These are phyloP conservation scores for Globisporangium echinulatum DNA, from an alignment of 352 stramenopile genomes.

Conservation along the genomic window DNA sequence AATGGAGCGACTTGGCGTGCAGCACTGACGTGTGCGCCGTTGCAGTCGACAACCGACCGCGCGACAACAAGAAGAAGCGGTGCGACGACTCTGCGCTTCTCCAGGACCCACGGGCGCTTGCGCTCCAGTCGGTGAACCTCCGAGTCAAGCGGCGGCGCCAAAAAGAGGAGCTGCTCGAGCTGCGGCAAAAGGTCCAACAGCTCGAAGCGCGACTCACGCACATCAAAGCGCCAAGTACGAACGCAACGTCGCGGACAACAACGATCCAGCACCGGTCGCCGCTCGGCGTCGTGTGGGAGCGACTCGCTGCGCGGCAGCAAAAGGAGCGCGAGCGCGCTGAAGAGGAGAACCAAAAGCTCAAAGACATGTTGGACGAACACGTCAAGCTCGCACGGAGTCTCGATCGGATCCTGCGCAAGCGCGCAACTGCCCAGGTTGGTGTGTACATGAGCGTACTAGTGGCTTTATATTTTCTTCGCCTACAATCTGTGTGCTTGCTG, in stretches of 20 bases:
- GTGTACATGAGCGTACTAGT: too few relatives aligned
- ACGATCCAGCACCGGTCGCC: slow-evolving; percentile 10
- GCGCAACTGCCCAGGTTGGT: slow-evolving; percentile 4
- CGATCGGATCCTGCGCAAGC: slow-evolving; percentile 12
- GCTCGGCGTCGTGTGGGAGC: slow-evolving; percentile 10
- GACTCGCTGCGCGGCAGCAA: slow-evolving; percentile 8
- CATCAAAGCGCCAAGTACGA: slow-evolving; percentile 2
- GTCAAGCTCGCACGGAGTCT: slow-evolving; percentile 14
- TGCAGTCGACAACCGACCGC: slow-evolving; percentile 4
- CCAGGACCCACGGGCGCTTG: slow-evolving; percentile 6
- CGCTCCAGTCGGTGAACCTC: slow-evolving; percentile 8
- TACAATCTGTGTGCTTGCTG: neutral
- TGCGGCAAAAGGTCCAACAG: slow-evolving; percentile 13
- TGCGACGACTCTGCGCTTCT: neutral
- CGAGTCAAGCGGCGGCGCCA: slow-evolving; percentile 10
- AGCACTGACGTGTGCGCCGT: neutral
- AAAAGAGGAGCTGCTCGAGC: slow-evolving; percentile 11
- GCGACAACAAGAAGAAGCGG: slow-evolving; percentile 8
- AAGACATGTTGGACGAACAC: slow-evolving; percentile 14
- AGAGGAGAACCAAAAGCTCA: slow-evolving; percentile 12
- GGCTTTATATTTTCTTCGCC: too few relatives aligned
- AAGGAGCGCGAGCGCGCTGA: slow-evolving; percentile 11
- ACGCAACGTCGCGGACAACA: neutral
- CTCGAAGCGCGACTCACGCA: slow-evolving; percentile 8
- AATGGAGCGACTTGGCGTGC: too few relatives aligned